Conservation (phyloP, 1,284 basidiomycete species). For the Tilletia caries region DNA sequence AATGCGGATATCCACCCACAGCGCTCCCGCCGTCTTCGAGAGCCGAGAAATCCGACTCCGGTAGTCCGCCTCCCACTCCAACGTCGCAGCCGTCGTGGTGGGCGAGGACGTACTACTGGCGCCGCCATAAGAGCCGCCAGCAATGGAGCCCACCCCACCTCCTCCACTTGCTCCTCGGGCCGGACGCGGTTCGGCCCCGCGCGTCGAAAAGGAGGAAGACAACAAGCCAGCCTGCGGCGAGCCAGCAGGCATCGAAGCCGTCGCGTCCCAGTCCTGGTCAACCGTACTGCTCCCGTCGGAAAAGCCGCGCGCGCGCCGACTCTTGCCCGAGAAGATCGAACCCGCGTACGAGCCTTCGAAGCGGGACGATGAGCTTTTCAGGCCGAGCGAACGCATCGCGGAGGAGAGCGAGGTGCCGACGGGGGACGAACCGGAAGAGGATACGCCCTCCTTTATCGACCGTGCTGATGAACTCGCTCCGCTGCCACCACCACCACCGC, state of each 20-base stretch:
- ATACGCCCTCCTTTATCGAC: conserved; percentile 27
- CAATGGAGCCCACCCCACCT: background rate
- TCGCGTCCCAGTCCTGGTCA: background rate
- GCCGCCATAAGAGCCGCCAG: conserved; percentile 19
- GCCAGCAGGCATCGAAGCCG: background rate
- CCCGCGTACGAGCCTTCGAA: conserved; percentile 8
- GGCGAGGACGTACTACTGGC: conserved; percentile 23
- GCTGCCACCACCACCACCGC: conserved; percentile 18
- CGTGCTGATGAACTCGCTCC: conserved; percentile 11
- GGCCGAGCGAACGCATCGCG: background rate
- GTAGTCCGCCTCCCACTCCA: conserved; percentile 25
- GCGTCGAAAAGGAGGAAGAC: background rate
- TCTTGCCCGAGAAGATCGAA: conserved; percentile 10
- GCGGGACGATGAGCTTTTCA: background rate
- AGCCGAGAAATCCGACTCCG: conserved; percentile 22
- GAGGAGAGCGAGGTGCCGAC: conserved; percentile 18
- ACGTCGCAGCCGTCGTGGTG: conserved; percentile 26
- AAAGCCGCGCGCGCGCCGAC: conserved; percentile 1
- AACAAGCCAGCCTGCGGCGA: background rate
- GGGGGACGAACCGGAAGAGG: conserved; percentile 19
- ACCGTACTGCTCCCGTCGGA: background rate
- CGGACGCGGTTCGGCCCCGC: too few relatives aligned
- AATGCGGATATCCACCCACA: conserved; percentile 22
- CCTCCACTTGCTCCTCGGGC: too few relatives aligned
- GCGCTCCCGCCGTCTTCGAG: conserved; percentile 38